These are phyloP conservation scores for Leishmania mexicana DNA, from an alignment of 208 protist species.

Conservation along the genomic window DNA sequence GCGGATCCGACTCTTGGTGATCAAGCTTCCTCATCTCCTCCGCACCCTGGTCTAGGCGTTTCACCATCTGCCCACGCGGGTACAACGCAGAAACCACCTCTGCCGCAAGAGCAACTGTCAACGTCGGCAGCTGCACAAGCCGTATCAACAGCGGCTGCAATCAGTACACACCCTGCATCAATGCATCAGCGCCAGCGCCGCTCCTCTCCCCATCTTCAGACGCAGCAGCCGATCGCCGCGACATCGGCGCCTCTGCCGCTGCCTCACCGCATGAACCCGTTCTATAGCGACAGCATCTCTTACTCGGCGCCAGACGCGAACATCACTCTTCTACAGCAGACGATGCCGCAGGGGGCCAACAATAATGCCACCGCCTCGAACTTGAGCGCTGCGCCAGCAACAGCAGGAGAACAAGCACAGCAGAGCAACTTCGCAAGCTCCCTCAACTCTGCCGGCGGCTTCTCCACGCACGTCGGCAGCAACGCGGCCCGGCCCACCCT, in stretches of 20 bases:
- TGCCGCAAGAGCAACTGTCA: neutral
- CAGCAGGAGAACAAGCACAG: neutral
- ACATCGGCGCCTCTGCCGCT: neutral
- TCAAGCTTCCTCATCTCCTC: neutral
- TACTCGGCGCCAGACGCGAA: too few relatives aligned
- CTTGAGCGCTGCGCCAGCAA: neutral
- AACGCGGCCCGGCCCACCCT: neutral
- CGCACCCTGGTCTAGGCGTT: neutral
- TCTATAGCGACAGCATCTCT: too few relatives aligned
- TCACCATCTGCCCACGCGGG: neutral
- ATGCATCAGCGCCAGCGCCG: neutral
- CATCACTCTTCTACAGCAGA: neutral
- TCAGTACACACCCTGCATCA: slow-evolving; percentile 11
- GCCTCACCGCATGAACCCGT: too few relatives aligned
- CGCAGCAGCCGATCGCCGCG: neutral
- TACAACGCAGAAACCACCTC: neutral
- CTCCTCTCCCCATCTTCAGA: slow-evolving; percentile 4
- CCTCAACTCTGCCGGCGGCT: neutral
- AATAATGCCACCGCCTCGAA: neutral
- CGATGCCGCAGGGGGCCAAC: neutral
- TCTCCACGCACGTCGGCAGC: neutral
- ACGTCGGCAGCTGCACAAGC: neutral
- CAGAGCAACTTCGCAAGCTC: neutral
- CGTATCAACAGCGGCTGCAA: neutral
- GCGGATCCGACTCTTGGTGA: neutral